Evolutionary conservation across 228 moss, liverwort and hornwort genomes (phyloP), one percentile per base, ranked within the genome.

Genomic region (Sphagnum fallax): DNA sequence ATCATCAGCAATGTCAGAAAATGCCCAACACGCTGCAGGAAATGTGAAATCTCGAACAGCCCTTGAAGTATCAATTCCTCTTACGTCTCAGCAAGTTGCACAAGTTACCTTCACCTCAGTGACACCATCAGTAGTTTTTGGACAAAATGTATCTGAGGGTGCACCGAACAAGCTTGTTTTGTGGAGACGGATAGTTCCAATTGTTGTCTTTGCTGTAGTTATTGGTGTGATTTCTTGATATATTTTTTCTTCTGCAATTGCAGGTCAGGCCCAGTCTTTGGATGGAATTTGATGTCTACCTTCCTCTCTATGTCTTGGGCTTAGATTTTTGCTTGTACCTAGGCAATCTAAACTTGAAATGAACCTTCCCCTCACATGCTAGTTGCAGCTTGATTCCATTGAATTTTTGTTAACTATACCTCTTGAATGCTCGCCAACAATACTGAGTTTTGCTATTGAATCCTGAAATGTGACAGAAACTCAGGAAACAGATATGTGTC

Each of bases 201-300:
- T 84, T 62, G 71, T 90, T 47, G 75, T 87, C 58, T 72, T 90
- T 53, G 79, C 84, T 63, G 71, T 90, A 4, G 68, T 87, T 52
- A 78, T 83, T 5, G 80, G 83, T 71, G 79, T 83, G 16, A 67
- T 89, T 50, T 78, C 76, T 47, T 86, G 68, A 78, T 12, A 8
- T 4, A 55, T 2, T 32, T 32, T 32, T 32, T 3, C 32, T 32
- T 32, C 32, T 32, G 32, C 32, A 32, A 32, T 32, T 32, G 32
- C 2, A 32, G 32, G 32, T 32, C 32, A 32, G 32, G 32, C 32
- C 32, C 32, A 32, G 1, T 32, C 32, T 32, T 32, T 32, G 32
- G 32, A 32, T 1, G 1, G 2, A 32, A 32, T 32, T 1, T 32
- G 32, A 32, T 32, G 1, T 32, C 32, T 32, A 32, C 32, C 32